Percentiles rank a stretch among this genome's conserved stretches.
Conservation (phyloP, 768 basidiomycete species). For the Pulveroboletus sp. region DNA sequence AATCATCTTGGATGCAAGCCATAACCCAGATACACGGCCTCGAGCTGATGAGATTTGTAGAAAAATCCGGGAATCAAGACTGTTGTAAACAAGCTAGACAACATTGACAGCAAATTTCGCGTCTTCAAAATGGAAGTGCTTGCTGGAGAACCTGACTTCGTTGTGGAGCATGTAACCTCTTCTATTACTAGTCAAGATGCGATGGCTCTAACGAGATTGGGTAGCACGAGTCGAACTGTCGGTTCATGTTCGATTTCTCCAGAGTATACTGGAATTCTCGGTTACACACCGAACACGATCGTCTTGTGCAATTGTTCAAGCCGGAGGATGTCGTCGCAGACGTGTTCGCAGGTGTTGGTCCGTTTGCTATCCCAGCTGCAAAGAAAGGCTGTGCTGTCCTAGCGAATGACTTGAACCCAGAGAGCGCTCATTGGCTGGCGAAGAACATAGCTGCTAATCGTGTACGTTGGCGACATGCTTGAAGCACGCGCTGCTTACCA, state of each 20-base stretch:
- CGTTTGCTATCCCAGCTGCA: conserved; percentile 90
- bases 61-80: conserved; percentile 84
- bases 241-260: conserved; percentile 91
- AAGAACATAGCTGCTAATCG: conserved; percentile 74
- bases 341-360: conserved; percentile 96
- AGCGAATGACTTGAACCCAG: conserved; percentile 93
- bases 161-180: conserved; percentile 79
- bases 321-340: conserved; percentile 82
- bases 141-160: conserved; percentile 82
- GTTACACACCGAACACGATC: conserved; percentile 84
- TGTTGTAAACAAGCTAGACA: conserved; percentile 92
- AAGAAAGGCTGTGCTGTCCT: conserved; percentile 87
- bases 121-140: conserved; percentile 96
- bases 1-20: conserved; percentile 81
- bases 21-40: background rate
- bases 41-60: conserved; percentile 36
- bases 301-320: conserved; percentile 70
- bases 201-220: background rate
- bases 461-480: conserved; percentile 39
- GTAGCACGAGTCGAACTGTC: conserved; percentile 81
- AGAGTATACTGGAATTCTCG: conserved; percentile 99
- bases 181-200: background rate
- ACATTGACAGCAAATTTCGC: conserved; percentile 80
- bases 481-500: conserved; percentile 1
- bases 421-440: conserved; percentile 70